Evolutionary conservation across 257 asterid genomes (phyloP).

Genomic region (Salvia splendens): DNA sequence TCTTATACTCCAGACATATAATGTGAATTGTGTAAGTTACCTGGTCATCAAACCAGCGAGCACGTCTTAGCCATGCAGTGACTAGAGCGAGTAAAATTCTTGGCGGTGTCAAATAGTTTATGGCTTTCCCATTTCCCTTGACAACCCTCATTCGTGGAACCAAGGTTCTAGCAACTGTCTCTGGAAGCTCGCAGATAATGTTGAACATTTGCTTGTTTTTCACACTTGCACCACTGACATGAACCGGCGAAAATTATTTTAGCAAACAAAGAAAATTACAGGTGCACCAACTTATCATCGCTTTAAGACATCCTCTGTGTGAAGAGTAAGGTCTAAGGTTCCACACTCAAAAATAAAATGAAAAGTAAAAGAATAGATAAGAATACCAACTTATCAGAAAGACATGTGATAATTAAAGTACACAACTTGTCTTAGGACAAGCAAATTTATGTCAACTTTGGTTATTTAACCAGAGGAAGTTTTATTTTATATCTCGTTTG

Average conservation of each 20-base stretch:
- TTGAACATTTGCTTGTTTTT: constrained; percentile 95
- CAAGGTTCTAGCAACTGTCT: constrained; percentile 93
- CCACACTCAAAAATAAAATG: not conserved
- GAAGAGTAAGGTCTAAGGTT: not conserved
- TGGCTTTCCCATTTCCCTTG: constrained; percentile 96
- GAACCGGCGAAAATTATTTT: constrained; percentile 23
- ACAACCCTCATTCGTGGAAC: constrained; percentile 96
- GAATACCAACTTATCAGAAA: not conserved
- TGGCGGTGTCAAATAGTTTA: constrained; percentile 95
- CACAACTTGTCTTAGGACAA: not conserved
- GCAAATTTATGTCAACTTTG: constrained; percentile 8
- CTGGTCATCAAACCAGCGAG: constrained; percentile 98
- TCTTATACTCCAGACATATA: not conserved
- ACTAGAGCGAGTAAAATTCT: constrained; percentile 89
- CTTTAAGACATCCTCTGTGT: not conserved
- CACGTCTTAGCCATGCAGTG: constrained; percentile 94
- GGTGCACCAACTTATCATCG: not conserved
- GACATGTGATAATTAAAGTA: not conserved
- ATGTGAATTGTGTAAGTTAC: constrained; percentile 34
- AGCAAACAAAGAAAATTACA: not conserved
- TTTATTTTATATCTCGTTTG: not conserved
- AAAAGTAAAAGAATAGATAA: not conserved
- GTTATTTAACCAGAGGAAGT: not conserved
- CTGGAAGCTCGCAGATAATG: constrained; percentile 96
- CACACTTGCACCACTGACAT: constrained; percentile 84